Percentiles rank a stretch among this genome's conserved stretches.
These are phyloP conservation scores for Melaleuca quinquenervia DNA, from an alignment of 345 rosid genomes.

Conservation along the genomic window DNA sequence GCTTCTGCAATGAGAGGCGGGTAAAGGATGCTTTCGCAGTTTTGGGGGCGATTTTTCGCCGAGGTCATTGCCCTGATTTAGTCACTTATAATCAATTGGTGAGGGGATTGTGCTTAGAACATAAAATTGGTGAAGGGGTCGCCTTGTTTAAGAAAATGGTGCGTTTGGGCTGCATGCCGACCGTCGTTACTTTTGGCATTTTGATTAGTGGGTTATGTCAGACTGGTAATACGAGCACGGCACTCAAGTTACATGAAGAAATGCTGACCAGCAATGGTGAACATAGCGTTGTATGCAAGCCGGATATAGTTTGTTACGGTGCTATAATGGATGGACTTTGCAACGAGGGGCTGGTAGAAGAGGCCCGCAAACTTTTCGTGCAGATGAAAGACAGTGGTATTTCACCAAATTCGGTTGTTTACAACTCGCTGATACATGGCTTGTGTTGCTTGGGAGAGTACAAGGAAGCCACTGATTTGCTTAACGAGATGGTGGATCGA, in stretches of 20 bases:
- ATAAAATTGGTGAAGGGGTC: constrained; percentile 1
- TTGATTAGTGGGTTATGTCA: constrained; percentile 9
- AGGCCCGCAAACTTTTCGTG: constrained; percentile 16
- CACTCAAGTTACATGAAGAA: constrained; percentile 9
- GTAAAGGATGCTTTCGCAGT: constrained; percentile 8
- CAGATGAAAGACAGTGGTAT: constrained; percentile 14
- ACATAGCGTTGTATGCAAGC: background rate
- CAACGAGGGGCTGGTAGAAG: constrained; percentile 7
- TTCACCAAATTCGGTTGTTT: constrained; percentile 7
- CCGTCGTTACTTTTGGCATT: constrained; percentile 1
- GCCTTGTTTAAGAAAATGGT: constrained; percentile 8
- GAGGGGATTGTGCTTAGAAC: constrained; percentile 13
- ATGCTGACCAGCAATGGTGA: background rate
- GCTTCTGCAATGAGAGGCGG: constrained; percentile 1
- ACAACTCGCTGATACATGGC: constrained; percentile 6
- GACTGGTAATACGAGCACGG: constrained; percentile 1
- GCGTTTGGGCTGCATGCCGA: constrained; percentile 5
- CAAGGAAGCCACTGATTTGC: constrained; percentile 9
- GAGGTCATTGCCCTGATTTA: constrained; percentile 4
- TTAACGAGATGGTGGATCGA: constrained; percentile 8
- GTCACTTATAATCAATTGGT: constrained; percentile 13
- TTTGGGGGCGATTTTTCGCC: constrained; percentile 11
- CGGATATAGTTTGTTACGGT: constrained; percentile 2
- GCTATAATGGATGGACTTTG: constrained; percentile 17
- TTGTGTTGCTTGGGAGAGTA: constrained; percentile 3